Percentiles rank a stretch among this genome's conserved stretches.
These are phyloP conservation scores for Hibiscus mutabilis DNA, from an alignment of 345 rosid species.

Conservation along the genomic window DNA sequence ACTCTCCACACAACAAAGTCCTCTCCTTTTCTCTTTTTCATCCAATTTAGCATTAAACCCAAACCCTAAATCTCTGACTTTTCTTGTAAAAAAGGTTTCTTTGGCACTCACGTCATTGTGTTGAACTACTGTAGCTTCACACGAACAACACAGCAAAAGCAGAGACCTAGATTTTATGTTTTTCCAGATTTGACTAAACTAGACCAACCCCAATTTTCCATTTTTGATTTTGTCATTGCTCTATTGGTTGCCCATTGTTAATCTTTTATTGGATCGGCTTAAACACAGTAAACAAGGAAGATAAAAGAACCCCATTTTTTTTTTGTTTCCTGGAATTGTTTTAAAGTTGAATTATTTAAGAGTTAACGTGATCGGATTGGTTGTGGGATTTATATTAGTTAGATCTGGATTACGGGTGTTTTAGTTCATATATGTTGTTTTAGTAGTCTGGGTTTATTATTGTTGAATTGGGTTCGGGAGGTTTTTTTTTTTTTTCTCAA, in stretches of 20 bases:
- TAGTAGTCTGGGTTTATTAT: background rate
- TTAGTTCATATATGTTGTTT: slow-evolving; percentile 14
- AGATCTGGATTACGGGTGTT: slow-evolving; percentile 13
- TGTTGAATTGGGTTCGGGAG: background rate
- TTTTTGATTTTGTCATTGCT: background rate
- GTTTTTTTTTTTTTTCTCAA: slow-evolving; percentile 17
- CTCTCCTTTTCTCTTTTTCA: background rate
- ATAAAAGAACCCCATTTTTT: background rate
- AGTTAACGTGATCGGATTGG: slow-evolving; percentile 16
- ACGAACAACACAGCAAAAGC: background rate
- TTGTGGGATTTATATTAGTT: background rate
- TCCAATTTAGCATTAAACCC: background rate
- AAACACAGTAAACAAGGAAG: background rate
- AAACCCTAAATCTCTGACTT: slow-evolving; percentile 43
- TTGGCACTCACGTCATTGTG: slow-evolving; percentile 10
- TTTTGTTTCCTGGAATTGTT: slow-evolving; percentile 1
- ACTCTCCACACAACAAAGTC: slow-evolving; percentile 7
- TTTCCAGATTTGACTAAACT: slow-evolving; percentile 30
- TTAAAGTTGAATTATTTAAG: background rate
- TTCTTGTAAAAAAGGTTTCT: background rate
- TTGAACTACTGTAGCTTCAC: background rate
- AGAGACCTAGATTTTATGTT: background rate
- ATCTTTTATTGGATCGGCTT: slow-evolving; percentile 2
- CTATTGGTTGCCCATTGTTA: background rate
- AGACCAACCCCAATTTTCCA: slow-evolving; percentile 12